Evolutionary conservation across 768 basidiomycete species (phyloP).

Genomic region (Hygrocybe punicea): DNA sequence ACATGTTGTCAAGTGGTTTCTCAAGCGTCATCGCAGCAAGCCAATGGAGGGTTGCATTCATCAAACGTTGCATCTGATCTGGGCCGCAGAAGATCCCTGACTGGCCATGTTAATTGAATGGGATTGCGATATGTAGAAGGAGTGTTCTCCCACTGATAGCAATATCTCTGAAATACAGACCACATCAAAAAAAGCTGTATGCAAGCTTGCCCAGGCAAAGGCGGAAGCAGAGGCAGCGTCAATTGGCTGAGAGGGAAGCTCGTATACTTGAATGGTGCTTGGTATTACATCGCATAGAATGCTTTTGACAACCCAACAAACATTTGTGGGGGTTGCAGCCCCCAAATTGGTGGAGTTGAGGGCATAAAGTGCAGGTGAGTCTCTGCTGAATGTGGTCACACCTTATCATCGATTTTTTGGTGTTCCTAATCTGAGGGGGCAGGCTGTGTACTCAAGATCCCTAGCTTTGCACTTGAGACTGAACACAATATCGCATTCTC

Average conservation of each 20-base stretch:
- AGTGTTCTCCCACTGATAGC: slow-evolving; percentile 29
- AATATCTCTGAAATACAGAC: background rate
- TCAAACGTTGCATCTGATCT: slow-evolving; percentile 34
- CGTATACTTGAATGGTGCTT: too few relatives aligned
- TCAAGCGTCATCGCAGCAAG: slow-evolving; percentile 28
- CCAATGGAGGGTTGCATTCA: slow-evolving; percentile 34
- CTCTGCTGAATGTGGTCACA: too few relatives aligned
- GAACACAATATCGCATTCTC: slow-evolving; percentile 90
- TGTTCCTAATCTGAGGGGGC: slow-evolving; percentile 83
- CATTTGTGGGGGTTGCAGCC: too few relatives aligned
- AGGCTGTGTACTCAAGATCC: slow-evolving; percentile 72
- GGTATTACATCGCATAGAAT: too few relatives aligned
- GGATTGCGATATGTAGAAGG: slow-evolving; percentile 25
- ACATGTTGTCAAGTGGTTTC: slow-evolving; percentile 31
- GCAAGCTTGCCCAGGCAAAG: slow-evolving; percentile 24
- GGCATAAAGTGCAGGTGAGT: too few relatives aligned
- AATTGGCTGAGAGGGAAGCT: slow-evolving; percentile 2
- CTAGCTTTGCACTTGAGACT: slow-evolving; percentile 93
- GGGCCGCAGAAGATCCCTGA: slow-evolving; percentile 32
- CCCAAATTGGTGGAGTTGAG: too few relatives aligned
- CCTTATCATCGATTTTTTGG: too few relatives aligned
- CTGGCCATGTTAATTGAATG: too few relatives aligned
- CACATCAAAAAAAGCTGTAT: slow-evolving; percentile 25
- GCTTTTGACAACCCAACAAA: too few relatives aligned
- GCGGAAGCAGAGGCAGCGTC: slow-evolving; percentile 16